Conservation (phyloP, 306 rosid species). For the Ziziphus jujuba region DNA sequence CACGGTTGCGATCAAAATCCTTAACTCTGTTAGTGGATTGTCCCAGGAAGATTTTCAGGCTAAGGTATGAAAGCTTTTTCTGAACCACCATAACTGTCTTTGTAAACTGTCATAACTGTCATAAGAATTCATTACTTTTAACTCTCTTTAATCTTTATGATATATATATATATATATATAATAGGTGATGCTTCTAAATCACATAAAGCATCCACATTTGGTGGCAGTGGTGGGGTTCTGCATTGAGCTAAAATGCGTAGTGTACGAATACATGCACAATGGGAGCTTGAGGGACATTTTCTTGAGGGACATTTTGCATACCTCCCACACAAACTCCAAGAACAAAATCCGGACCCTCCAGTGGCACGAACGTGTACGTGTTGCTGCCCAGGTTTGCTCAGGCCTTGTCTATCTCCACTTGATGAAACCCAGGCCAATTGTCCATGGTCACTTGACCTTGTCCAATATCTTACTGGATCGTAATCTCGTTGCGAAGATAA, state of each 20-base stretch:
- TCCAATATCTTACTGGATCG: constrained; percentile 70
- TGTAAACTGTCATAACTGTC: not conserved
- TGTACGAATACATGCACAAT: constrained; percentile 75
- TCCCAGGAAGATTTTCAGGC: constrained; percentile 51
- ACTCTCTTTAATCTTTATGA: not conserved
- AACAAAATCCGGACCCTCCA: constrained; percentile 48
- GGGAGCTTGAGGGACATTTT: constrained; percentile 67
- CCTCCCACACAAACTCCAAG: constrained; percentile 32
- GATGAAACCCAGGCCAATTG: constrained; percentile 37
- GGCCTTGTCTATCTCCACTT: constrained; percentile 68
- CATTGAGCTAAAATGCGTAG: constrained; percentile 56
- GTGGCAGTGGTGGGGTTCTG: constrained; percentile 72
- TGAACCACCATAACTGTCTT: too few relatives aligned
- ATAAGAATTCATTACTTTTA: not conserved
- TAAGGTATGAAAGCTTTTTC: constrained; percentile 41
- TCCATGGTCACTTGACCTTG: constrained; percentile 51
- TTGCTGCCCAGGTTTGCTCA: constrained; percentile 56
- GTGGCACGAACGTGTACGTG: constrained; percentile 74
- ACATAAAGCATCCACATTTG: constrained; percentile 69
- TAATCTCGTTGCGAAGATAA: constrained; percentile 63
- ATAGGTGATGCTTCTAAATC: constrained; percentile 63
- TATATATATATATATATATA: too few relatives aligned
- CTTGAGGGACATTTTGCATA: constrained; percentile 39
- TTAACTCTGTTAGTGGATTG: constrained; percentile 23
- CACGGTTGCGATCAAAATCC: constrained; percentile 60